A percentile compares a stretch with the other conserved stretches of the same genome.
phyloP scores from a whole-genome alignment of 2,329 filamentous ascomycete genomes.

The Cytospora chrysosperma region DNA sequence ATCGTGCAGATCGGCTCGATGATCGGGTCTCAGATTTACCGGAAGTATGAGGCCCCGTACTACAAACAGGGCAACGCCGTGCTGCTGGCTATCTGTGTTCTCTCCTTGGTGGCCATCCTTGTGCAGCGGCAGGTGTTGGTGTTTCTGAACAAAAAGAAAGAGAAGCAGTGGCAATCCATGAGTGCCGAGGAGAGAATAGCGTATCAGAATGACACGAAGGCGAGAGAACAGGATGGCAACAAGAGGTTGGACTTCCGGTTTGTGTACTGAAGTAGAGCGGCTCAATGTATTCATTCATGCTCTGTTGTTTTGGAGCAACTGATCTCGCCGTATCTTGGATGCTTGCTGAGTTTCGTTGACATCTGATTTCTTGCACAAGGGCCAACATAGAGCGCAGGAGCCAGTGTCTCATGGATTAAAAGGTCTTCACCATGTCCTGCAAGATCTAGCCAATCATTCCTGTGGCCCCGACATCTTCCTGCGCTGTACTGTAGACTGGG shows the following conservation, averaged over 20 bases:
- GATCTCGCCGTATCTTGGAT: too few species aligned
- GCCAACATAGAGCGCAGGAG: too few species aligned
- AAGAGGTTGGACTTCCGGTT: constrained; percentile 53
- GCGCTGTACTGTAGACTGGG: too few species aligned
- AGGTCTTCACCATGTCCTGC: too few species aligned
- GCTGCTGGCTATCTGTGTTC: constrained; percentile 50
- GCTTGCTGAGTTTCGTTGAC: too few species aligned
- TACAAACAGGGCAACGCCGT: constrained; percentile 59
- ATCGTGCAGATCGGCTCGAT: constrained; percentile 47
- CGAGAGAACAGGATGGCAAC: constrained; percentile 48
- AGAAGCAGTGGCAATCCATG: constrained; percentile 46
- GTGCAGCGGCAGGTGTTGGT: constrained; percentile 45
- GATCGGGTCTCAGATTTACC: constrained; percentile 48
- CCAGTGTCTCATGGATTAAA: too few species aligned
- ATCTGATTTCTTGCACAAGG: too few species aligned
- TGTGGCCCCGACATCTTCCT: too few species aligned
- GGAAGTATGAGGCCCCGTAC: constrained; percentile 51
- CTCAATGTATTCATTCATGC: background rate
- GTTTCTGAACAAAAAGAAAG: constrained; percentile 49
- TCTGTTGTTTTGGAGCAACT: too few species aligned
- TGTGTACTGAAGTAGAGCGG: constrained; percentile 34
- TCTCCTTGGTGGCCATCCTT: constrained; percentile 50
- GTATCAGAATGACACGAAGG: constrained; percentile 46
- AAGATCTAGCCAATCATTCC: too few species aligned
- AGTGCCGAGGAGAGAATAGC: constrained; percentile 41